Evolutionary conservation across 768 basidiomycete genomes (phyloP), one percentile per base, ranked within the genome.

Genomic region (Stropharia rugosoannulata): DNA sequence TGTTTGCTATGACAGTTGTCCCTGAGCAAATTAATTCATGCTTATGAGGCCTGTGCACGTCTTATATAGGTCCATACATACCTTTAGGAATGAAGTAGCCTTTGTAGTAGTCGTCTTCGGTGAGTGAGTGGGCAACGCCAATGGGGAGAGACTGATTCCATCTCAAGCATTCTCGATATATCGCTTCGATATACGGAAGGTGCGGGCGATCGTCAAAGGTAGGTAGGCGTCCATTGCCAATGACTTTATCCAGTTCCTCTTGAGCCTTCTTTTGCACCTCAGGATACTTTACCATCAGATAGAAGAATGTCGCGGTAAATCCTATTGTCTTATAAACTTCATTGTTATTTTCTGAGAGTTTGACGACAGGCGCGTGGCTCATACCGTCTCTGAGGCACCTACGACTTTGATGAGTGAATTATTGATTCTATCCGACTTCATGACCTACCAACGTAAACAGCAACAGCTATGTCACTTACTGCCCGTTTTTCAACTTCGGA

Each of bases 21-120:
- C 49, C 49, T 50, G 5, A 12, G 1, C 1, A 13, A 15, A 2
- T 22, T 22, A 25, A 46, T 27, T 27, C 29, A 46, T 0, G 12
- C 7, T n/a, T 22, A 43, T 15, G 1, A 16, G 15, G 2, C 22
- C 11, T 10, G 1, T 19, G 22, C 9, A 27, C 11, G 40, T 11
- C 37, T 18, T 4, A 35, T 22, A 22, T 22, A 22, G 22, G 22
- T 22, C 22, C 22, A 22, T 22, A 4, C 19, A 6, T 40, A 50
- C 49, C 49, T 18, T 49, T 49, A 2, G 50, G 50, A 5, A 51
- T 51, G 9, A 42, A 40, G 22, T 51, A 51, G 9, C 50, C 50
- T 16, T 51, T 51, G 27, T 51, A 51, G 18, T 36, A 5, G 9
- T 51, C 50, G 12, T 51, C 50, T 29, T 19, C 37, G 8, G 18